Base-by-base conservation (phyloP, 495 filamentous ascomycete species). In the Aspergillus egyptiacus region DNA sequence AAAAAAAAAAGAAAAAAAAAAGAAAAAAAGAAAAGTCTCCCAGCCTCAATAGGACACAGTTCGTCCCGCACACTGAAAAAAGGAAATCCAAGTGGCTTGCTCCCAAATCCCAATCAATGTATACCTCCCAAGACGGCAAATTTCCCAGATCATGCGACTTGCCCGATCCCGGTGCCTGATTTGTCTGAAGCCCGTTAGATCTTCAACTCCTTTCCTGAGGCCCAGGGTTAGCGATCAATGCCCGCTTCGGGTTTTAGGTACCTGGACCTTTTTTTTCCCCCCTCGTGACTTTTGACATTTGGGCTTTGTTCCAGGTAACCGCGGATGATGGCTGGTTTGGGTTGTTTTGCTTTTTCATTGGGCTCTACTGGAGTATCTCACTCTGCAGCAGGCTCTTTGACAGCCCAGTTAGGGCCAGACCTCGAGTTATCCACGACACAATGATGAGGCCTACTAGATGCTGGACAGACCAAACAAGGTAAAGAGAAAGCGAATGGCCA, bases 161-260 rank as follows among this genome's bases (percentile, higher is more conserved):
- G 8, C 8, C n/a, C 14, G 42, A 14, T 23, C 14, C 41, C 28
- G 35, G 51, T 53, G 51, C 51, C 51, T 53, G 51, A 53, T 47
- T 48, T 53, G 44, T 45, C 31, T 35, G 38, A 33, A 34, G 32
- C 32, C 39, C 39, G 24, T 33, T 32, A 44, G 40, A 44, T 43
- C 27, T 46, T 27, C 25, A 34, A 33, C 30, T 39, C 33, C 35
- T 38, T 50, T 24, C 18, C 33, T 43, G 45, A 20, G 17, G 33
- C 20, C 31, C 13, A 18, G 47, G 23, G 22, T 18, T 38, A n/a
- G n/a, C n/a, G n/a, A n/a, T n/a, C n/a, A n/a, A n/a, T n/a, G n/a
- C n/a, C n/a, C n/a, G n/a, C n/a, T n/a, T n/a, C n/a, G n/a, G n/a
- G 51, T 53, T 53, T 53, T 44, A 53, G 51, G 43, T 53, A 48